phyloP scores from a whole-genome alignment of 2,329 filamentous ascomycete genomes.

The Aspergillus sp. region DNA sequence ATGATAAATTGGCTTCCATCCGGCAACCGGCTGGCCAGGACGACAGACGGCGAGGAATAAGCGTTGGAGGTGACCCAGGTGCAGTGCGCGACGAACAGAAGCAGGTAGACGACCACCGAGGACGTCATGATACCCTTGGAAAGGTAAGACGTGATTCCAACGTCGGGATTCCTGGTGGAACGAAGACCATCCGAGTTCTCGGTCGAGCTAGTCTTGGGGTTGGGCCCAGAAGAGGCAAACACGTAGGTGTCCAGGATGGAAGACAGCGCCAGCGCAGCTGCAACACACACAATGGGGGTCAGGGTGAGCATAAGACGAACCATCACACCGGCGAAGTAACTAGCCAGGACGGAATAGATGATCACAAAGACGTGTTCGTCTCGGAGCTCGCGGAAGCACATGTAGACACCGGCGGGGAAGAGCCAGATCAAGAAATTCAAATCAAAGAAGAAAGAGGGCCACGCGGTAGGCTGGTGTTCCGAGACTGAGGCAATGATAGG shows the following conservation, averaged over 20 bases:
- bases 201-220: slow-evolving; percentile 44
- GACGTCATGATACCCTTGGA: slow-evolving; percentile 78
- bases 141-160: slow-evolving; percentile 78
- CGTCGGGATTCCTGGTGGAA: slow-evolving; percentile 66
- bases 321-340: slow-evolving; percentile 99
- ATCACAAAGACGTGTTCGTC: slow-evolving; percentile 98
- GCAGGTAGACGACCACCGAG: slow-evolving; percentile 72
- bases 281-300: slow-evolving; percentile 93
- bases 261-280: slow-evolving; percentile 84
- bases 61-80: slow-evolving; percentile 99
- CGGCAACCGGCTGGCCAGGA: slow-evolving; percentile 84
- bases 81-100: slow-evolving; percentile 95
- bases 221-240: slow-evolving; percentile 59
- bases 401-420: slow-evolving; percentile 96
- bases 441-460: slow-evolving; percentile 99
- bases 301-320: slow-evolving; percentile 97
- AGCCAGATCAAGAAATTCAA: slow-evolving; percentile 98
- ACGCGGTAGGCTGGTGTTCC: slow-evolving; percentile 97
- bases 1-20: slow-evolving; percentile 98
- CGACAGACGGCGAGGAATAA: slow-evolving; percentile 96
- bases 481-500: slow-evolving; percentile 99
- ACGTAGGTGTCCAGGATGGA: slow-evolving; percentile 86
- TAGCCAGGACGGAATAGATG: slow-evolving; percentile 93
- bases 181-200: slow-evolving; percentile 53
- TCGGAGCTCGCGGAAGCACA: slow-evolving; percentile 89